Conservation (phyloP, 352 stramenopile species). For the Phytophthora capsici region DNA sequence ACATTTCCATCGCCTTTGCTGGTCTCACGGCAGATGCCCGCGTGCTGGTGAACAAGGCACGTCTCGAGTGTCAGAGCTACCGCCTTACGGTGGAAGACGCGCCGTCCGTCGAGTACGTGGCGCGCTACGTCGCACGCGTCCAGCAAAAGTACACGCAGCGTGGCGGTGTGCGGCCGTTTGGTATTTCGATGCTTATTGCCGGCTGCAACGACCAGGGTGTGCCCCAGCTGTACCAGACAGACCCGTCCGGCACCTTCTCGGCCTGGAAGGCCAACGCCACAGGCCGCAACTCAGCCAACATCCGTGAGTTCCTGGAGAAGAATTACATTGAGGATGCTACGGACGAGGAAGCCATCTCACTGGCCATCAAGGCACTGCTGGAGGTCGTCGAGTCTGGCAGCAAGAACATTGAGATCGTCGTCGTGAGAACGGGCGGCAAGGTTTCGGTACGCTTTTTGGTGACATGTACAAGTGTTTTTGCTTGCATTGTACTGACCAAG, state of each 20-base stretch:
- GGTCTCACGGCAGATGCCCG: conserved; percentile 98
- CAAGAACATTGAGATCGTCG: conserved; percentile 99
- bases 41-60: conserved; percentile 97
- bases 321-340: conserved; percentile 94
- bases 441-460: conserved; percentile 59
- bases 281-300: conserved; percentile 97
- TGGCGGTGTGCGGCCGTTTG: conserved; percentile 98
- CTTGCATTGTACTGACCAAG: not conserved
- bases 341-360: conserved; percentile 91
- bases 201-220: conserved; percentile 93
- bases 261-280: conserved; percentile 99
- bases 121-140: conserved; percentile 96
- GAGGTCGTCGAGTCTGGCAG: conserved; percentile 98
- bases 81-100: conserved; percentile 96
- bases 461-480: not conserved
- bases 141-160: conserved; percentile 99
- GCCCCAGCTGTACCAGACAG: conserved; percentile 98
- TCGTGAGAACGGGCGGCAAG: conserved; percentile 85
- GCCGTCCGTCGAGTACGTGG: conserved; percentile 97
- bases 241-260: conserved; percentile 98
- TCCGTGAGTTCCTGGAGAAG: conserved; percentile 99
- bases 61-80: conserved; percentile 98
- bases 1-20: conserved; percentile 98
- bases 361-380: conserved; percentile 96
- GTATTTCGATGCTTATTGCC: conserved; percentile 97